Base-by-base conservation (phyloP, 2,329 filamentous ascomycete genomes). In the Graphilbum sp. region DNA sequence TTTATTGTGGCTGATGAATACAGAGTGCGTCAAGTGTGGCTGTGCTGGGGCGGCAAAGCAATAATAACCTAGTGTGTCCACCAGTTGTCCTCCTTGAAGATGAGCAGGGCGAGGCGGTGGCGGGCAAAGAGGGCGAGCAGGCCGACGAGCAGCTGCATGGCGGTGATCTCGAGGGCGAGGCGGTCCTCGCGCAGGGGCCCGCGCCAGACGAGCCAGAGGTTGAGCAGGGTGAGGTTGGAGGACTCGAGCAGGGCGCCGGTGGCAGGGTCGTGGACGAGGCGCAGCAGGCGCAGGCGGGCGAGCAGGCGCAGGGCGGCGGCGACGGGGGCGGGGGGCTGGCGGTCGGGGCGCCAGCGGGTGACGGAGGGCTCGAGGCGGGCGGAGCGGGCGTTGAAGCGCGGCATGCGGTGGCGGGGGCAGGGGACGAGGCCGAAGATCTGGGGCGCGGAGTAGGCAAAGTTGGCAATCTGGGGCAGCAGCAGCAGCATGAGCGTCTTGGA, bases 171-270 rank as follows among this genome's bases (percentile, higher is more conserved):
- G 52, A 75, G 63, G 20, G 85, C 83, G 38, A 98, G 66, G 34
- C 73, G 69, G 58, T 94, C 82, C 56, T 98, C 90, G 44, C 82
- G 72, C 66, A 93, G 72, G 3, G 90, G 87, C 0, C 90, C 90
- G 54, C 87, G 79, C 83, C 86, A 93, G 37, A 96, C 83, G 44
- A 98, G 65, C 88, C 88, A 98, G 40, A 98, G 68, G 54, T 98
- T 98, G 47, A 98, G 66, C 35, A 98, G 71, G 9, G 90, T 98
- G 45, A 98, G 69, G 57, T 98, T 98, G 46, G 75, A 85, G 17
- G 78, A 88, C 58, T 90, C 80, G 19, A 74, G 62, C 49, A 96
- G 79, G 46, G 67, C 61, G 9, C 82, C 83, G 46, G 67, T 82
- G 16, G 77, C 60, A 27, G 74, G 64, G 51, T 88, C 75, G 36